phyloP scores from a whole-genome alignment of 129 eudicot genomes.

The Pittosporum tobira region DNA sequence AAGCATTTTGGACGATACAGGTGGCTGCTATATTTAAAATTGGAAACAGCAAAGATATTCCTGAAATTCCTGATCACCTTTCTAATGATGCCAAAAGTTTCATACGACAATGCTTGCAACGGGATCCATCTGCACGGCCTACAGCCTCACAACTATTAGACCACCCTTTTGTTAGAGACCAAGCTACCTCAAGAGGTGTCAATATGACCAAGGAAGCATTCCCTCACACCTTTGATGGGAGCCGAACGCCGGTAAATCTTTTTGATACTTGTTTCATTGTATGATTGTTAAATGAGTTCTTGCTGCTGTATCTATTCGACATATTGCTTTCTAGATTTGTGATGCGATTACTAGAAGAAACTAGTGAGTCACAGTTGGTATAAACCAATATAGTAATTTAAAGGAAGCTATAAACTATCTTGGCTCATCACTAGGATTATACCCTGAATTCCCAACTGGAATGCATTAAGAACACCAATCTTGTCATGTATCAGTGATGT shows the following conservation, averaged over 20 bases:
- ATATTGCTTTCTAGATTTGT: neutral
- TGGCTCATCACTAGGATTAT: neutral
- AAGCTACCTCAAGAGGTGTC: slow-evolving; percentile 45
- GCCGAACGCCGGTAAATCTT: slow-evolving; percentile 63
- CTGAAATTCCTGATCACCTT: slow-evolving; percentile 76
- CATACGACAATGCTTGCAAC: slow-evolving; percentile 64
- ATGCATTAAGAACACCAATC: neutral
- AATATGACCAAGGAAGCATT: slow-evolving; percentile 54
- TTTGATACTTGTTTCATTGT: neutral
- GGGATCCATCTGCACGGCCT: slow-evolving; percentile 79
- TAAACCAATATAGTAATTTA: neutral
- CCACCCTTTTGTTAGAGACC: slow-evolving; percentile 80
- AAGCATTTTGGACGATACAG: slow-evolving; percentile 23
- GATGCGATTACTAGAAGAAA: neutral
- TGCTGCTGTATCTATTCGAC: neutral
- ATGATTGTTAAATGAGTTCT: too few relatives aligned
- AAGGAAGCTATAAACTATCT: neutral
- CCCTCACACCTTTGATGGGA: slow-evolving; percentile 70
- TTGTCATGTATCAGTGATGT: neutral
- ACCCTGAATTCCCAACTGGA: neutral
- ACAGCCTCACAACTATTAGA: slow-evolving; percentile 53
- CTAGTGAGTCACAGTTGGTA: neutral
- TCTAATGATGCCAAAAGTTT: slow-evolving; percentile 70
- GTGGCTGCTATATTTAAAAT: slow-evolving; percentile 97
- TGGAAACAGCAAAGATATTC: slow-evolving; percentile 93